Evolutionary conservation across 163 green algal genomes (phyloP).

Genomic region (Volvox carteri): DNA sequence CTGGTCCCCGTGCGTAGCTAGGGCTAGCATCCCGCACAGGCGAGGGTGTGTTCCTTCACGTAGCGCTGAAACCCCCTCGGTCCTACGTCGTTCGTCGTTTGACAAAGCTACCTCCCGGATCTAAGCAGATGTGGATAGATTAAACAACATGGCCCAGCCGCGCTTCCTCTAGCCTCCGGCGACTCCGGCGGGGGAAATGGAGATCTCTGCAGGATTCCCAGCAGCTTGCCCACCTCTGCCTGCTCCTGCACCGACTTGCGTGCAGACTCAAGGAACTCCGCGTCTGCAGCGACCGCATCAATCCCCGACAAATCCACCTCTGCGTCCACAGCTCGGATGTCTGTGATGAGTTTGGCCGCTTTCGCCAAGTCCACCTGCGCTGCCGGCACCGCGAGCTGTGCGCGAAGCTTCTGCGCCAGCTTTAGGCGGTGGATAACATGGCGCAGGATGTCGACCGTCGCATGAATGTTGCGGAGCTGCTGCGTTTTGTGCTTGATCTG

Average conservation of each 20-base stretch:
- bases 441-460: slow-evolving; percentile 86
- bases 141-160: too few relatives aligned
- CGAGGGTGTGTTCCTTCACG: too few relatives aligned
- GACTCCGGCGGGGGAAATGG: too few relatives aligned
- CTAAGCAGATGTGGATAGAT: too few relatives aligned
- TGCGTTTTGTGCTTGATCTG: slow-evolving; percentile 77
- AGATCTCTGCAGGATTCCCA: too few relatives aligned
- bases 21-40: too few relatives aligned
- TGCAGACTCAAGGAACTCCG: slow-evolving; percentile 77
- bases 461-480: slow-evolving; percentile 89
- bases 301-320: slow-evolving; percentile 83
- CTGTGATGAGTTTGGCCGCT: slow-evolving; percentile 89
- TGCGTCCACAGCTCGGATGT: slow-evolving; percentile 77
- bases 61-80: too few relatives aligned
- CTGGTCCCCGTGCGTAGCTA: too few relatives aligned
- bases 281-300: slow-evolving; percentile 78
- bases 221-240: slow-evolving; percentile 73
- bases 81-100: too few relatives aligned
- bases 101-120: too few relatives aligned
- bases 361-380: slow-evolving; percentile 87
- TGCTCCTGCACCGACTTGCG: slow-evolving; percentile 75
- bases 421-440: slow-evolving; percentile 87
- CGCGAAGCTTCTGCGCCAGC: slow-evolving; percentile 78
- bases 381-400: slow-evolving; percentile 65
- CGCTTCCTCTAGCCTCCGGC: too few relatives aligned